Percentiles rank a stretch among this genome's conserved stretches.
Evolutionary conservation across 768 basidiomycete species (phyloP).

Genomic region (Rhizopogon vesiculosus): DNA sequence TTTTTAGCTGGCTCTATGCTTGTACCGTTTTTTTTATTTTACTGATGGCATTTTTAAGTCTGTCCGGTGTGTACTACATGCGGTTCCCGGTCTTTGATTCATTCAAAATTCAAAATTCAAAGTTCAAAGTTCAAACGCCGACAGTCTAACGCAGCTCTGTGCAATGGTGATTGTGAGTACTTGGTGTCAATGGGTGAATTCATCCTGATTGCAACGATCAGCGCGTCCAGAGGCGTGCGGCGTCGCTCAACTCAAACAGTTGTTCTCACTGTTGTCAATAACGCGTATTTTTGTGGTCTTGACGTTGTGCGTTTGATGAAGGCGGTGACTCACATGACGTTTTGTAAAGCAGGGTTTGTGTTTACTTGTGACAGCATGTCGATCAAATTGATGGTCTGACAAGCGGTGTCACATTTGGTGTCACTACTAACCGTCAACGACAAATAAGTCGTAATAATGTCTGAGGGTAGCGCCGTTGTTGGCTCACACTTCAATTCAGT

Average conservation of each 20-base stretch:
- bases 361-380: not conserved
- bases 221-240: not conserved
- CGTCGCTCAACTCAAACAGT: not conserved
- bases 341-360: not conserved
- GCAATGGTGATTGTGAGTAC: not conserved
- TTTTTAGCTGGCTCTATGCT: too few species aligned
- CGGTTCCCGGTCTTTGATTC: too few species aligned
- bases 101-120: too few species aligned
- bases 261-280: not conserved
- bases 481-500: not conserved
- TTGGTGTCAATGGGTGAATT: not conserved
- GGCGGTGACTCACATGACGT: not conserved
- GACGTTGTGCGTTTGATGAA: not conserved
- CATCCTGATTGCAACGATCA: not conserved
- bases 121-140: too few species aligned
- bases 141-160: too few species aligned
- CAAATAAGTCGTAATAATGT: not conserved
- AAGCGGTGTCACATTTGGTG: constrained; percentile 1
- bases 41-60: too few species aligned
- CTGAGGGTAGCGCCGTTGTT: not conserved
- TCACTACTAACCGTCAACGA: not conserved
- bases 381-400: not conserved
- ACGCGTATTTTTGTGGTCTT: not conserved
- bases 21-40: too few species aligned
- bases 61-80: too few species aligned